Base-by-base conservation (phyloP, 805 yeast species). In the Myxozyma lipomycoides region DNA sequence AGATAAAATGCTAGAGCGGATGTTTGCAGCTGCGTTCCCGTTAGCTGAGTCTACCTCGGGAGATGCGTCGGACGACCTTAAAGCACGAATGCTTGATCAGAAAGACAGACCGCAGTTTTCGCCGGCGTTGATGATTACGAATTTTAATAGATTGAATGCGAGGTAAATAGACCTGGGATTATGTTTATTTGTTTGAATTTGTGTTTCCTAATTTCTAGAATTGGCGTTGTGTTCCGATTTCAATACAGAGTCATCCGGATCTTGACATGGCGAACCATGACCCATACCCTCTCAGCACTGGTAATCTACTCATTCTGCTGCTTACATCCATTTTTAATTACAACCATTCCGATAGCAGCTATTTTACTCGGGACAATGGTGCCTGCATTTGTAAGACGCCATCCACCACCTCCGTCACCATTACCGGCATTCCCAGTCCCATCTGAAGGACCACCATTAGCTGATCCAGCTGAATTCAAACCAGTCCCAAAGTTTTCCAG, bases 241-340 rank as follows among this genome's bases (percentile, higher is more conserved):
- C 91, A 85, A 60, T 83, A 82, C 58, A 79, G 81, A 1, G 38
- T 83, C 1, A 71, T 82, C 4, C 77, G 79, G 44, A 63, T 85
- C 0, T 51, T 86, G 22, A 77, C 86, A 3, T 90, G 97, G 97
- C 78, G 81, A 52, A 72, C 75, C 24, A 90, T 95, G 0, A 72
- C 85, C 0, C 76, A 79, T 54, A 89, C 96, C 0, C 56, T 89
- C 3, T 71, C 83, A 0, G 64, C 72, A 21, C 67, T 87, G 47
- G 69, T 83, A 3, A 55, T 80, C 1, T 82, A 84, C 57, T 82
- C 96, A 0, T 73, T 80, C 52, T 70, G 82, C 1, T 84, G 93
- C 19, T 66, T 83, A 32, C 77, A 84, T 69, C 96, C 96, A 0
- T 81, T 81, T 63, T 66, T 84, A 44, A 70, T 86, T 10, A 66